These are phyloP conservation scores for Pyrenochaeta sp. DNA, from an alignment of 2,329 filamentous ascomycete species.

Conservation along the genomic window DNA sequence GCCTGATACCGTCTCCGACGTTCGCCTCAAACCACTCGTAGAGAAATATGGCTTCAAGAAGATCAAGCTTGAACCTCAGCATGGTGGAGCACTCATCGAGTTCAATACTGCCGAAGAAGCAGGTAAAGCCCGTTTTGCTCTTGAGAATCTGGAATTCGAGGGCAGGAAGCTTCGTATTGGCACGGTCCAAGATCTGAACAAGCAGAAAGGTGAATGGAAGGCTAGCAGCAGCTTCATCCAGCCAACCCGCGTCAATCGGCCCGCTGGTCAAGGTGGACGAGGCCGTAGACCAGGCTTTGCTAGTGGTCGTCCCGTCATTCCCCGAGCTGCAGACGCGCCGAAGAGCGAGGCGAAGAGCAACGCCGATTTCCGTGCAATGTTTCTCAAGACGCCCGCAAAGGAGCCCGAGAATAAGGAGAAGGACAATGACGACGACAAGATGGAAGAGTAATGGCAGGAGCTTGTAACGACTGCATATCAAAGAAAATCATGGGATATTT, in stretches of 20 bases:
- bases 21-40: conserved; percentile 76
- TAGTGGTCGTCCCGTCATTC: conserved; percentile 36
- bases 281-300: conserved; percentile 38
- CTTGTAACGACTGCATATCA: conserved; percentile 21
- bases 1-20: conserved; percentile 91
- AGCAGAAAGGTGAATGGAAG: conserved; percentile 48
- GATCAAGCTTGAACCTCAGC: conserved; percentile 79
- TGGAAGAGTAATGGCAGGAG: conserved; percentile 32
- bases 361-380: conserved; percentile 64
- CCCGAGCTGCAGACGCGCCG: conserved; percentile 17
- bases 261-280: conserved; percentile 35
- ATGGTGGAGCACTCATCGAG: conserved; percentile 86
- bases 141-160: conserved; percentile 49
- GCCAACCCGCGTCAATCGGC: conserved; percentile 36
- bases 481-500: too few species aligned
- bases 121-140: conserved; percentile 69
- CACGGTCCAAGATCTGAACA: conserved; percentile 58
- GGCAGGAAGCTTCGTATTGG: conserved; percentile 55
- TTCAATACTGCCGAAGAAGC: conserved; percentile 74
- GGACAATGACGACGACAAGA: conserved; percentile 27
- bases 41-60: conserved; percentile 78
- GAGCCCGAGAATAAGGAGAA: conserved; percentile 6
- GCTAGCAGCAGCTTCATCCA: conserved; percentile 44
- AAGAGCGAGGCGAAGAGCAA: conserved; percentile 59
- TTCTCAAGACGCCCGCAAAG: conserved; percentile 49